Conservation (phyloP, 805 yeast species). For the Grigorovia transvaalensis region DNA sequence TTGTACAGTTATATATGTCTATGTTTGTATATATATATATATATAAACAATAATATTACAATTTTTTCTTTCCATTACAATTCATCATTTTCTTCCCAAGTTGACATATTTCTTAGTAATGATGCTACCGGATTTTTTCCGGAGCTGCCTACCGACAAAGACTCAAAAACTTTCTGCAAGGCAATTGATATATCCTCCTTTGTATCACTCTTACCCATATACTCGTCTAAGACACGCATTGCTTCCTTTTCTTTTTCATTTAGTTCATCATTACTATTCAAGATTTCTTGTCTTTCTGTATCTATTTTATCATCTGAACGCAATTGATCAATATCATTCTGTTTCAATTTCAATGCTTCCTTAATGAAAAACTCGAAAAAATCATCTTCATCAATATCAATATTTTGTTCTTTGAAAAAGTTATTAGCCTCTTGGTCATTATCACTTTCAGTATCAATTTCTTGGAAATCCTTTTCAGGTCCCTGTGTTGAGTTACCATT, state of each 20-base stretch:
- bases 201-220: neutral
- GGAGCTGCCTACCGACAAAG: slow-evolving; percentile 8
- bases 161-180: slow-evolving; percentile 7
- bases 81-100: neutral
- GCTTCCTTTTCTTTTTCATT: slow-evolving; percentile 3
- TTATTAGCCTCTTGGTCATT: slow-evolving; percentile 14
- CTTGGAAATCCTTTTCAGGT: neutral
- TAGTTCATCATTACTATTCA: slow-evolving; percentile 2
- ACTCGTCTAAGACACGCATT: neutral
- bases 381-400: slow-evolving; percentile 54
- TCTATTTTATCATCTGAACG: slow-evolving; percentile 21
- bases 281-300: slow-evolving; percentile 6
- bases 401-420: slow-evolving; percentile 27
- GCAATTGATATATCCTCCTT: slow-evolving; percentile 3
- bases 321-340: slow-evolving; percentile 35
- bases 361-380: slow-evolving; percentile 54
- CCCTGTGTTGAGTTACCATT: neutral
- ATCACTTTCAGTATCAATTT: slow-evolving; percentile 6
- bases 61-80: neutral
- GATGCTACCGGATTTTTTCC: slow-evolving; percentile 10
- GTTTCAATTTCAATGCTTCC: slow-evolving; percentile 41
- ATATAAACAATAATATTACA: neutral
- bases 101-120: slow-evolving; percentile 6
- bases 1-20: no score
- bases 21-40: no score